phyloP scores from a whole-genome alignment of 192 early-diverging fungal species.

The Phlyctochytrium arcticum region DNA sequence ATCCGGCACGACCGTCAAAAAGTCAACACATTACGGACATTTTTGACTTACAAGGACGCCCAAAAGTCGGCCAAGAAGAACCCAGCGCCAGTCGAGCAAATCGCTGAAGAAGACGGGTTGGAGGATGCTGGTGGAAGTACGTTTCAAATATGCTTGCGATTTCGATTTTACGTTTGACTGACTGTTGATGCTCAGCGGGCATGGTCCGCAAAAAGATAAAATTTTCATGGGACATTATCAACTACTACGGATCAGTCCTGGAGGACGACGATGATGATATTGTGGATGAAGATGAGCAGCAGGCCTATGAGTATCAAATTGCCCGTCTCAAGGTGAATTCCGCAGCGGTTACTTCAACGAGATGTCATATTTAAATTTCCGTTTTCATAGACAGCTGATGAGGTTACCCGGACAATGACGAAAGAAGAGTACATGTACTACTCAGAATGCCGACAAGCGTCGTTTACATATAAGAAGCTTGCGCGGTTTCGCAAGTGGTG shows the following conservation, averaged over 20 bases:
- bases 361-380: not conserved
- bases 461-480: slow-evolving; percentile 90
- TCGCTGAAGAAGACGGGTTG: slow-evolving; percentile 11
- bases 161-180: too few species aligned
- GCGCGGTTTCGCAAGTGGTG: slow-evolving; percentile 96
- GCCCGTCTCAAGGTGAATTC: slow-evolving; percentile 67
- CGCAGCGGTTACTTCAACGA: too few species aligned
- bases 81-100: slow-evolving; percentile 48
- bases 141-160: slow-evolving; percentile 1
- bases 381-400: slow-evolving; percentile 70
- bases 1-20: slow-evolving; percentile 93
- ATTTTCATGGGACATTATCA: slow-evolving; percentile 91
- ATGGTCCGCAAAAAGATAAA: slow-evolving; percentile 63
- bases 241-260: slow-evolving; percentile 71
- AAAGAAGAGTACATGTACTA: slow-evolving; percentile 99
- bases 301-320: slow-evolving; percentile 87
- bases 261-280: slow-evolving; percentile 74
- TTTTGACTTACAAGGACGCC: slow-evolving; percentile 94
- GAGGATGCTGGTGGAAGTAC: slow-evolving; percentile 22
- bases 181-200: not conserved
- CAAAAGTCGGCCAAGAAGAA: slow-evolving; percentile 87
- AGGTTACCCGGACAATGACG: slow-evolving; percentile 89
- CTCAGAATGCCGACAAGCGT: slow-evolving; percentile 96
- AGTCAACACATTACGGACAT: slow-evolving; percentile 85
- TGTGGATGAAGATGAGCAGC: slow-evolving; percentile 79